Percentiles rank a stretch among this genome's conserved stretches.
phyloP scores from a whole-genome alignment of 2,329 filamentous ascomycete species.

The Aspergillus proliferans region DNA sequence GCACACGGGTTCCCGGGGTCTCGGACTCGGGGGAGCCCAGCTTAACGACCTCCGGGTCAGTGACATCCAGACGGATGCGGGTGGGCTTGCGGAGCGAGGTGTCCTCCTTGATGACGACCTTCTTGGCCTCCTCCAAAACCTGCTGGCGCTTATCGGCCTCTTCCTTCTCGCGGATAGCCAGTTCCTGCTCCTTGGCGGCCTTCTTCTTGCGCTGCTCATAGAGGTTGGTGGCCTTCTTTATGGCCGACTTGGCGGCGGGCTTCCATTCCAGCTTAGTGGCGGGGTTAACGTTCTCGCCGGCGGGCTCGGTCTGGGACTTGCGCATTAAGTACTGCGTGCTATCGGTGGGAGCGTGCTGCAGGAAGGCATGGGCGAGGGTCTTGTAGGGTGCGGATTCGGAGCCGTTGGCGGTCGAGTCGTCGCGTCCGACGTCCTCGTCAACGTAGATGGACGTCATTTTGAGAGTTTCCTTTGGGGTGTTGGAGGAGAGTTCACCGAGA shows the following conservation, averaged over 20 bases:
- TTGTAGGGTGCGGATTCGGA: slow-evolving; percentile 73
- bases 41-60: slow-evolving; percentile 53
- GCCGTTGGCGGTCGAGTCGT: slow-evolving; percentile 61
- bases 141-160: slow-evolving; percentile 64
- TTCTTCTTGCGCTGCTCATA: slow-evolving; percentile 78
- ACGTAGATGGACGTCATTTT: slow-evolving; percentile 57
- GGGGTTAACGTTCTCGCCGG: slow-evolving; percentile 59
- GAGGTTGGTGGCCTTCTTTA: slow-evolving; percentile 76
- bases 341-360: slow-evolving; percentile 58
- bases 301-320: slow-evolving; percentile 58
- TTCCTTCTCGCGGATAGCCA: slow-evolving; percentile 65
- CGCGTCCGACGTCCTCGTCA: slow-evolving; percentile 71
- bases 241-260: slow-evolving; percentile 71
- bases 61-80: slow-evolving; percentile 70
- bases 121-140: slow-evolving; percentile 75
- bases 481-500: not conserved
- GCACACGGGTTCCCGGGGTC: slow-evolving; percentile 64
- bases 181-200: slow-evolving; percentile 67
- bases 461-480: slow-evolving; percentile 4
- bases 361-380: slow-evolving; percentile 69
- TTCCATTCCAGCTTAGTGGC: slow-evolving; percentile 66
- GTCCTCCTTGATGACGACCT: slow-evolving; percentile 66
- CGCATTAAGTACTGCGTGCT: slow-evolving; percentile 60
- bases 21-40: slow-evolving; percentile 51
- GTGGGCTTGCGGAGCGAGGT: slow-evolving; percentile 64